Percentiles rank a stretch among this genome's conserved stretches.
Conservation (phyloP, 2,329 filamentous ascomycete genomes). For the Fusarium sp. region DNA sequence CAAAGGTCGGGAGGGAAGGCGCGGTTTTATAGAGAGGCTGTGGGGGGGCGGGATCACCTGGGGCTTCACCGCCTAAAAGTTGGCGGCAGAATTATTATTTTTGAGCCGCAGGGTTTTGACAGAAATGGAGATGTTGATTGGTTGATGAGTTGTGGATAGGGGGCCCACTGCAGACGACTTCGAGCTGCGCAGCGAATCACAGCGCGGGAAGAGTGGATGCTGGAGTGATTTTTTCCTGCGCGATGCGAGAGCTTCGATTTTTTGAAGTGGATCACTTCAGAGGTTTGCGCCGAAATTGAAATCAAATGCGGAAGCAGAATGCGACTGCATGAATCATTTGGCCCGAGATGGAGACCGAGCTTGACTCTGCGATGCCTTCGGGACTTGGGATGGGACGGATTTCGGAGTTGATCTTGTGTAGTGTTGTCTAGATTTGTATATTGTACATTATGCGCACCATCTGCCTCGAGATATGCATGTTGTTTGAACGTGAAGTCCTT, state of each 20-base stretch:
- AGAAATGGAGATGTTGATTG: background rate
- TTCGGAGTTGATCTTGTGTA: background rate
- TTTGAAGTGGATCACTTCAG: background rate
- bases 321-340: slow-evolving; percentile 25
- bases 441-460: background rate
- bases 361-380: background rate
- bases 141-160: background rate
- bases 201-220: slow-evolving; percentile 7
- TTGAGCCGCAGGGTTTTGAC: slow-evolving; percentile 1
- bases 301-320: slow-evolving; percentile 1
- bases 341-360: background rate
- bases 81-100: slow-evolving; percentile 42
- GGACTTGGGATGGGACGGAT: background rate
- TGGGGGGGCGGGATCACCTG: slow-evolving; percentile 35
- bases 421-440: accelerated
- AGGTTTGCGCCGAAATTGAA: slow-evolving; percentile 1
- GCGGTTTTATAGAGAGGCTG: slow-evolving; percentile 33
- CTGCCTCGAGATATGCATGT: background rate
- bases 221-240: background rate
- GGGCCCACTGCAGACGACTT: slow-evolving; percentile 9
- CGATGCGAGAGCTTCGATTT: background rate
- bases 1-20: background rate
- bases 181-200: background rate
- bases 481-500: background rate
- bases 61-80: slow-evolving; percentile 52